Percentiles rank a stretch among this genome's conserved stretches.
These are phyloP conservation scores for Lojkania enalia DNA, from an alignment of 2,329 filamentous ascomycete species.

Conservation along the genomic window DNA sequence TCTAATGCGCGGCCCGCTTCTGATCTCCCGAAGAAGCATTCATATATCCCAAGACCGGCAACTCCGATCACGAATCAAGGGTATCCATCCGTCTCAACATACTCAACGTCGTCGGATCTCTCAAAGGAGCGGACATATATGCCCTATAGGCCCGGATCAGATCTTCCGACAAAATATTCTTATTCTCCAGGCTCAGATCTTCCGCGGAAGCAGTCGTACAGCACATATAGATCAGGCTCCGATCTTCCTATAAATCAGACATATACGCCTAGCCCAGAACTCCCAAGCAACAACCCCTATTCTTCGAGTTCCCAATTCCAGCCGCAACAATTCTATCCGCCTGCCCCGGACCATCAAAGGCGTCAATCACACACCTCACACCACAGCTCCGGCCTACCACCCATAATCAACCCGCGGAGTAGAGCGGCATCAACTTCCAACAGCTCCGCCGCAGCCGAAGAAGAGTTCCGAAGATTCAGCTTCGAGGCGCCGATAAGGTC, in stretches of 20 bases:
- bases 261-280: not conserved
- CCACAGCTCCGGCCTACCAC: too few species aligned
- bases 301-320: too few species aligned
- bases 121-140: not conserved
- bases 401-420: too few species aligned
- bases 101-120: not conserved
- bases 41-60: slow-evolving; percentile 1
- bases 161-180: slow-evolving; percentile 2
- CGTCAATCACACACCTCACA: too few species aligned
- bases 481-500: slow-evolving; percentile 16
- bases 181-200: not conserved
- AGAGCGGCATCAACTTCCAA: too few species aligned
- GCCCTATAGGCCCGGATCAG: not conserved
- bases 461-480: slow-evolving; percentile 25
- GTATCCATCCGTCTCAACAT: not conserved
- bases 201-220: not conserved
- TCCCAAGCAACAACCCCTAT: too few species aligned
- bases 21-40: slow-evolving; percentile 11
- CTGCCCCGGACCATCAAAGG: too few species aligned
- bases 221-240: not conserved
- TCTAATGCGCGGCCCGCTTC: not conserved
- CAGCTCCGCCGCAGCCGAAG: too few species aligned
- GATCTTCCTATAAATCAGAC: slow-evolving; percentile 4
- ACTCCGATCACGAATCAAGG: not conserved
- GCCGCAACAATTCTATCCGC: too few species aligned